Percentiles rank a stretch among this genome's conserved stretches.
phyloP scores from a whole-genome alignment of 2,329 filamentous ascomycete genomes.

The Ustulina deusta region DNA sequence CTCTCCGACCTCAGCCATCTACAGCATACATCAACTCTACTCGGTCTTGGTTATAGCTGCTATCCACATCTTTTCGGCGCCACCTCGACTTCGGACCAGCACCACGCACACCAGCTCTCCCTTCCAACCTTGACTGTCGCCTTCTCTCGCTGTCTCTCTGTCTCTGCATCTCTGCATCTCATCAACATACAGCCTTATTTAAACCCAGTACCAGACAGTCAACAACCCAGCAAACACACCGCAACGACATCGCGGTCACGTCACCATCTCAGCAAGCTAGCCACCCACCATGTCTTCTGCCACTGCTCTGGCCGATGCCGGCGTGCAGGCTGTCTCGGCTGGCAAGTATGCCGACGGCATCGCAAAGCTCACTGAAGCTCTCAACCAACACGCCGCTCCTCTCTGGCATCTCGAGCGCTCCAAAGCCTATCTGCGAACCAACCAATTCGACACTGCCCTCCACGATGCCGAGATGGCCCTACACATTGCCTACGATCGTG shows the following conservation, averaged over 20 bases:
- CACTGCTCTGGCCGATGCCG: constrained; percentile 65
- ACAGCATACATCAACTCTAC: no score
- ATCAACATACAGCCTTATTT: no score
- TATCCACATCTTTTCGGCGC: background rate
- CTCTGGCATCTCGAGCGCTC: constrained; percentile 86
- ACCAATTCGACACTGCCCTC: constrained; percentile 72
- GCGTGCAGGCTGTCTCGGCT: constrained; percentile 72
- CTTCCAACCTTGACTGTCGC: background rate
- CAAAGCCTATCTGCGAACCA: constrained; percentile 77
- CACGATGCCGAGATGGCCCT: constrained; percentile 76
- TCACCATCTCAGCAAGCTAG: background rate
- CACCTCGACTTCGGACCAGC: no score
- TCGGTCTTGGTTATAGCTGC: background rate
- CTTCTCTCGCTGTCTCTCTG: background rate
- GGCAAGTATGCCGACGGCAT: constrained; percentile 77
- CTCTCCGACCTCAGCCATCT: no score
- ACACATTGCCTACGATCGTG: constrained; percentile 72
- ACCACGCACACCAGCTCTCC: no score
- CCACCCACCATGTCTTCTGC: constrained; percentile 62
- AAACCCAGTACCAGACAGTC: background rate
- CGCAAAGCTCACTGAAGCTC: constrained; percentile 73
- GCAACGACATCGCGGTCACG: background rate
- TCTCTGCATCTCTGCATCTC: no score
- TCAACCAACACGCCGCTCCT: constrained; percentile 75
- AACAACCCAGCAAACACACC: background rate